Evolutionary conservation across 371 early-diverging fungal species (phyloP).

Genomic region (Cokeromyces recurvatus): DNA sequence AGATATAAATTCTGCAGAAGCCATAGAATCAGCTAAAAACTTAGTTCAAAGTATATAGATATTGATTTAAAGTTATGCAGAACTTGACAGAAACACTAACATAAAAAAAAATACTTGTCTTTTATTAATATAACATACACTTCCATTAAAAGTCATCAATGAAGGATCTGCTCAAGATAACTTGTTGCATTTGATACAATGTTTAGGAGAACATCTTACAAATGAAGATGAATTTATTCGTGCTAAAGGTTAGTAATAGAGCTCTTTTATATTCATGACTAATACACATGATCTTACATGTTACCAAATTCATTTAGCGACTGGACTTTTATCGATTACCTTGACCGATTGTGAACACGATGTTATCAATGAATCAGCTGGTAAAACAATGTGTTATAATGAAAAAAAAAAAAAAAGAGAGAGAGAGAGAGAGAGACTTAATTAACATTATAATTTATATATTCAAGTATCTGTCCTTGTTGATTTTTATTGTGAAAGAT

Average conservation of each 20-base stretch:
- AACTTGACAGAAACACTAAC: too few relatives aligned
- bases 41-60: constrained; percentile 32
- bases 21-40: constrained; percentile 19
- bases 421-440: neutral
- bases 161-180: constrained; percentile 33
- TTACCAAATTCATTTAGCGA: constrained; percentile 20
- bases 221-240: constrained; percentile 80
- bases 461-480: constrained; percentile 60
- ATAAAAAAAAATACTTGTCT: too few relatives aligned
- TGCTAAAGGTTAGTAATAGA: constrained; percentile 80
- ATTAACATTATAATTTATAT: neutral
- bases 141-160: constrained; percentile 28
- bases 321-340: constrained; percentile 49
- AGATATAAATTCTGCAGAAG: constrained; percentile 30
- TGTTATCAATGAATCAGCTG: constrained; percentile 39
- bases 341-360: constrained; percentile 35
- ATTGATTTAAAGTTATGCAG: too few relatives aligned
- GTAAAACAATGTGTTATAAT: constrained; percentile 11
- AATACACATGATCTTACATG: too few relatives aligned
- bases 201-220: constrained; percentile 74
- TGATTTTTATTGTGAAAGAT: constrained; percentile 73
- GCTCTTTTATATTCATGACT: neutral
- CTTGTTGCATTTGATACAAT: constrained; percentile 69
- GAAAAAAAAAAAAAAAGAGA: neutral
- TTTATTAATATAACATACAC: neutral